phyloP scores from a whole-genome alignment of 768 basidiomycete genomes.

The Amanita jacksonii region DNA sequence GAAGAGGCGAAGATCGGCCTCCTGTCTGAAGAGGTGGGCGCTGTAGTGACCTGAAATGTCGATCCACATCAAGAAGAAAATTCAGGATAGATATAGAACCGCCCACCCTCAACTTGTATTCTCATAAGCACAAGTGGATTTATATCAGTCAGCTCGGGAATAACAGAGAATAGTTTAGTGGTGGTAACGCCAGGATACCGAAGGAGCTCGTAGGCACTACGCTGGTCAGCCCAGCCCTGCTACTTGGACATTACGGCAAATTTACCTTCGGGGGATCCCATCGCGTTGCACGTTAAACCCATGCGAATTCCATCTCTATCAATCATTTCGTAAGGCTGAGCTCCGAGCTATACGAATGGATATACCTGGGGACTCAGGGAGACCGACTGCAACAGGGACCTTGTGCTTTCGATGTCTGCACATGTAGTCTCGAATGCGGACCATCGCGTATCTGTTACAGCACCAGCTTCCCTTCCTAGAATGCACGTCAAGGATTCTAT shows the following conservation, averaged over 20 bases:
- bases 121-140: conserved; percentile 47
- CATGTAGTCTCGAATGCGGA: conserved; percentile 23
- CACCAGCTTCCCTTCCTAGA: conserved; percentile 33
- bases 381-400: conserved; percentile 24
- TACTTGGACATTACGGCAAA: not conserved
- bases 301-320: conserved; percentile 28
- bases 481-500: not conserved
- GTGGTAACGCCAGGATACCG: conserved; percentile 45
- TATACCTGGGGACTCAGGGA: conserved; percentile 35
- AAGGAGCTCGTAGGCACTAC: conserved; percentile 70
- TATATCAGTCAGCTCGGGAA: conserved; percentile 43
- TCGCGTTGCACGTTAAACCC: conserved; percentile 37
- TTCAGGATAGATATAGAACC: not conserved
- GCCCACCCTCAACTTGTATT: conserved; percentile 64
- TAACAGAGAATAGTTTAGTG: conserved; percentile 26
- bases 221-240: not conserved
- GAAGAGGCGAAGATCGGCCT: conserved; percentile 66
- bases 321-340: not conserved
- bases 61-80: conserved; percentile 1
- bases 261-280: conserved; percentile 34
- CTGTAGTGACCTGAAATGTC: conserved; percentile 44
- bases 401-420: conserved; percentile 25
- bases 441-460: conserved; percentile 39
- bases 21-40: conserved; percentile 59
- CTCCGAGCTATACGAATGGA: not conserved